Conservation (phyloP, 139 green algal species). For the Spirogloea muscicola region DNA sequence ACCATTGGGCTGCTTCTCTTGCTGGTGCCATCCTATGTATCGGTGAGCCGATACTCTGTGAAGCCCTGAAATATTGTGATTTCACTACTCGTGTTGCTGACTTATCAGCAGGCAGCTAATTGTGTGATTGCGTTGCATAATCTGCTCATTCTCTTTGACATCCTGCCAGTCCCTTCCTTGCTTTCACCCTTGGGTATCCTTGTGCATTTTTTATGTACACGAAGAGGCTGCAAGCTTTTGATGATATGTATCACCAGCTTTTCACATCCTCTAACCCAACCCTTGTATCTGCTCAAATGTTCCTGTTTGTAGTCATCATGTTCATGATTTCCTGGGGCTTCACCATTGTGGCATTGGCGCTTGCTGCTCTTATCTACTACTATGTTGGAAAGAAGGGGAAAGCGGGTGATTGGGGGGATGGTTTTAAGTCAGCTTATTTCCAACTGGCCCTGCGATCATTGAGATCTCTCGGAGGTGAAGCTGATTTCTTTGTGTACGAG, state of each 20-base stretch:
- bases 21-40: slow-evolving; percentile 12
- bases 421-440: slow-evolving; percentile 15
- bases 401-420: slow-evolving; percentile 28
- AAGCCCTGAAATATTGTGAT: not conserved
- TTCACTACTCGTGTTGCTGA: not conserved
- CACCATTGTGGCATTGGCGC: slow-evolving; percentile 9
- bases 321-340: slow-evolving; percentile 28
- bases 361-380: slow-evolving; percentile 29
- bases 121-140: not conserved
- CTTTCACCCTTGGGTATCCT: not conserved
- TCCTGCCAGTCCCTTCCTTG: not conserved
- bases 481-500: not conserved
- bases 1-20: slow-evolving; percentile 16
- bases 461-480: slow-evolving; percentile 2
- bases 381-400: slow-evolving; percentile 19
- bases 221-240: not conserved
- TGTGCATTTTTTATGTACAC: not conserved
- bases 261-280: not conserved
- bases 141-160: not conserved
- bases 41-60: not conserved
- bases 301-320: slow-evolving; percentile 20
- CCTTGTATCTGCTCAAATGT: no score
- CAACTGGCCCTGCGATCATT: slow-evolving; percentile 20
- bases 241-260: not conserved
- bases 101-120: not conserved